These are phyloP conservation scores for Entomortierella beljakovae DNA, from an alignment of 192 early-diverging fungal species.

Conservation along the genomic window DNA sequence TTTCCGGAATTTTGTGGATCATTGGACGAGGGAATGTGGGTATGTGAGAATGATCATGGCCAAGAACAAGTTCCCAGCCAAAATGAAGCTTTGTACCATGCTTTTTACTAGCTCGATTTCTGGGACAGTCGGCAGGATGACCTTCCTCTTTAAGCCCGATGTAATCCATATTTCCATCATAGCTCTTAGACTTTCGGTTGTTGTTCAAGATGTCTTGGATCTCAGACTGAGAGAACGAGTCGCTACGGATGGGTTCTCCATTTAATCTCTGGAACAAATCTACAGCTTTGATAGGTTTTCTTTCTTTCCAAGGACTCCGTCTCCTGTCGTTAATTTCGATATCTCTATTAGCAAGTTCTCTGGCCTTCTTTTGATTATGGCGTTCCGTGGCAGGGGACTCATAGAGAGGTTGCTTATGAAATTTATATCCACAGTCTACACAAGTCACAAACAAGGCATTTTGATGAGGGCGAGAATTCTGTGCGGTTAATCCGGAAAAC, in stretches of 20 bases:
- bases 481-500: not conserved
- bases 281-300: not conserved
- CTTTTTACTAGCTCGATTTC: not conserved
- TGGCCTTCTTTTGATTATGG: not conserved
- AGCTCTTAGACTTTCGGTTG: not conserved
- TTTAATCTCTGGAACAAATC: not conserved
- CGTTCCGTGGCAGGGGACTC: constrained; percentile 4
- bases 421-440: constrained; percentile 30
- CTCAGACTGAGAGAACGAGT: not conserved
- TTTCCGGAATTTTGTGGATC: not conserved
- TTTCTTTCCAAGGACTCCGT: not conserved
- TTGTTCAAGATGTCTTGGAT: constrained; percentile 25
- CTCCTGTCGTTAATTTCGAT: not conserved
- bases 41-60: constrained; percentile 1
- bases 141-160: constrained; percentile 28
- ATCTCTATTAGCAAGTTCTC: not conserved
- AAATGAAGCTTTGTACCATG: constrained; percentile 19
- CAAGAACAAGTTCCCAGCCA: constrained; percentile 24
- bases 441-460: constrained; percentile 11
- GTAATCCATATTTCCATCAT: constrained; percentile 36
- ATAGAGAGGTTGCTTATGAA: constrained; percentile 18
- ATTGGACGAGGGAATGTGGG: not conserved
- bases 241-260: not conserved
- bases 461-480: constrained; percentile 5
- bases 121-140: not conserved